A percentile compares a stretch with the other conserved stretches of the same genome.
Evolutionary conservation across 163 green algal genomes (phyloP).

Genomic region (Picocystis sp.): DNA sequence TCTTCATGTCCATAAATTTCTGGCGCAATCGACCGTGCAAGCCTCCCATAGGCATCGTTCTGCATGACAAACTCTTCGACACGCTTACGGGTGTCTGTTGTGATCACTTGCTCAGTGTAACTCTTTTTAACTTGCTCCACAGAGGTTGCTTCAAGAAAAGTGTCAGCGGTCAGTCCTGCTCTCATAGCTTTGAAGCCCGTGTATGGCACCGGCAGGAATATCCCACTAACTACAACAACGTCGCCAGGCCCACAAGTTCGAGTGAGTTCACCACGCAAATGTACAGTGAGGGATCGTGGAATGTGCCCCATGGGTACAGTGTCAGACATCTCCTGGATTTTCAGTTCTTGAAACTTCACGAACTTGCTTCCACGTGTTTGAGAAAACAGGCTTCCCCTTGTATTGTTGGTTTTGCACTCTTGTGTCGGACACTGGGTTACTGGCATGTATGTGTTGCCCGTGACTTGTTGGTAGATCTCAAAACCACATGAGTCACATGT

Average conservation of each 20-base stretch:
- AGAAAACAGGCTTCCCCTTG: constrained; percentile 14
- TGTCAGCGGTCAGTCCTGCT: constrained; percentile 59
- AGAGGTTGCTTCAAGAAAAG: constrained; percentile 71
- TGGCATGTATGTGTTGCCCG: constrained; percentile 58
- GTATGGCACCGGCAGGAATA: constrained; percentile 85
- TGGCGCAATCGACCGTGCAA: constrained; percentile 78
- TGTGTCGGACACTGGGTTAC: constrained; percentile 17
- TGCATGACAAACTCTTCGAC: constrained; percentile 29
- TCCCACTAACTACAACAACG: constrained; percentile 53
- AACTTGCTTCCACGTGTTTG: constrained; percentile 85
- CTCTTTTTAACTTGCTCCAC: constrained; percentile 60
- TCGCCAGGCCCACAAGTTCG: constrained; percentile 33
- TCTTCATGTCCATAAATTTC: constrained; percentile 97
- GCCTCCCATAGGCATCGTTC: constrained; percentile 63
- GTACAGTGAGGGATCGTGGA: constrained; percentile 70
- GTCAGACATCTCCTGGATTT: constrained; percentile 28
- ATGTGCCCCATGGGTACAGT: constrained; percentile 85
- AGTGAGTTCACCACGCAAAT: constrained; percentile 72
- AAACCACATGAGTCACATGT: constrained; percentile 67
- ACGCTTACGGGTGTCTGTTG: not conserved
- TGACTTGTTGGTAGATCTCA: constrained; percentile 86
- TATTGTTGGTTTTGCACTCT: constrained; percentile 20
- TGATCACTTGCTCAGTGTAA: constrained; percentile 31
- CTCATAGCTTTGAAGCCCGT: constrained; percentile 45
- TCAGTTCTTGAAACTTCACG: constrained; percentile 58